phyloP scores from a whole-genome alignment of 331 rosid species.

The Quercus tomentella region DNA sequence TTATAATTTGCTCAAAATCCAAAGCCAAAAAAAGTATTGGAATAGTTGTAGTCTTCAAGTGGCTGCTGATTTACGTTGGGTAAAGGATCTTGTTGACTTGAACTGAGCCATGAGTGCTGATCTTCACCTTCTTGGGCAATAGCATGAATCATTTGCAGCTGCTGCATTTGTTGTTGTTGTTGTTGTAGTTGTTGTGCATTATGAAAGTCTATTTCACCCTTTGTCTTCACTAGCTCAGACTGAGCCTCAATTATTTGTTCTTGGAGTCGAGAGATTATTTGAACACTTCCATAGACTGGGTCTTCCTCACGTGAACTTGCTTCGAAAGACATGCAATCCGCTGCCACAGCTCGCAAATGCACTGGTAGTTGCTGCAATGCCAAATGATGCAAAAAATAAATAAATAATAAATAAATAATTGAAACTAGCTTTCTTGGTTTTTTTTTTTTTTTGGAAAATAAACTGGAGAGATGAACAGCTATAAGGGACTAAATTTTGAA shows the following conservation, averaged over 20 bases:
- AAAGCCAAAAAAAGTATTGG: no score
- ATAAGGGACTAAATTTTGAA: no score
- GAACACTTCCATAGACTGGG: slow-evolving; percentile 6
- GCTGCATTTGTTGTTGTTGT: not conserved
- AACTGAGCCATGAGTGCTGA: not conserved
- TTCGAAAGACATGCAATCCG: not conserved
- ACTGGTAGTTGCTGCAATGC: not conserved
- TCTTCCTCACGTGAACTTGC: slow-evolving; percentile 10
- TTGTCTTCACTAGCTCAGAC: not conserved
- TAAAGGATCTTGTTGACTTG: not conserved
- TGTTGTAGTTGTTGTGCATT: not conserved
- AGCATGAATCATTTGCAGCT: slow-evolving; percentile 1
- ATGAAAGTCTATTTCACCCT: slow-evolving; percentile 9
- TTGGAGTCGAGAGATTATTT: slow-evolving; percentile 15
- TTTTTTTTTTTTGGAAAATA: not conserved
- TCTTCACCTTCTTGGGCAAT: not conserved
- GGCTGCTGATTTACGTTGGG: no score
- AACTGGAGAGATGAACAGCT: no score
- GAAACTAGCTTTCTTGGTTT: no score
- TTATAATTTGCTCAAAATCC: no score
- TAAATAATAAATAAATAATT: no score
- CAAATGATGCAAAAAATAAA: not conserved
- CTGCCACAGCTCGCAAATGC: slow-evolving; percentile 9
- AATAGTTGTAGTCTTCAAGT: no score
- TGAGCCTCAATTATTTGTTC: slow-evolving; percentile 3